These are phyloP conservation scores for Penicillium roqueforti DNA, from an alignment of 495 filamentous ascomycete genomes.

Conservation along the genomic window DNA sequence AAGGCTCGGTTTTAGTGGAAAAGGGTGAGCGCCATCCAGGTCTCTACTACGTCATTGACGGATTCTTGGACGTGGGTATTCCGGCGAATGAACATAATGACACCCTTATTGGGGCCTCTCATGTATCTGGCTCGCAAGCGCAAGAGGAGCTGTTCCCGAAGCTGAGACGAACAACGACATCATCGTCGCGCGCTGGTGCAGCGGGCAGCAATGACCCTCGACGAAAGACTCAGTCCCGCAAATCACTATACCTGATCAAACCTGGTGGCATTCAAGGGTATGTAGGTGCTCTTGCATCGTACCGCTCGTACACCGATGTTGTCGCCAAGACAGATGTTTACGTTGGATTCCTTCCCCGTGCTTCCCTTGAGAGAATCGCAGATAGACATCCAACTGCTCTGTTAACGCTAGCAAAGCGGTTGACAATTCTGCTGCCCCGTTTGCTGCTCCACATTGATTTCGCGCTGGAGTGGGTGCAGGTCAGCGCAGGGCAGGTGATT, in stretches of 20 bases:
- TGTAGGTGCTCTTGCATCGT: constrained; percentile 86
- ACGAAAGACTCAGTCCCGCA: constrained; percentile 51
- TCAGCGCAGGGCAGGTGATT: constrained; percentile 89
- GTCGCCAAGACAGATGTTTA: constrained; percentile 98
- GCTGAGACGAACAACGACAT: constrained; percentile 46
- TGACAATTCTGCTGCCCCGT: constrained; percentile 86
- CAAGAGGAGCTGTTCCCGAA: constrained; percentile 46
- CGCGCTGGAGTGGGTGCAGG: constrained; percentile 95
- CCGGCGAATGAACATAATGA: constrained; percentile 53
- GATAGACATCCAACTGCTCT: constrained; percentile 89
- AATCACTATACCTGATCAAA: constrained; percentile 87
- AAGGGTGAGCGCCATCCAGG: constrained; percentile 95
- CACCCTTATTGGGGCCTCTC: constrained; percentile 37
- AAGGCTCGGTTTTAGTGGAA: constrained; percentile 93
- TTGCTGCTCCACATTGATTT: constrained; percentile 96
- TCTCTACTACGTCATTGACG: constrained; percentile 96
- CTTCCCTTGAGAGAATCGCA: constrained; percentile 84
- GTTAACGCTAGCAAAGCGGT: constrained; percentile 88
- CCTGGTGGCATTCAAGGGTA: constrained; percentile 94
- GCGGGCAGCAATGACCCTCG: constrained; percentile 36
- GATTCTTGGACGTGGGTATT: constrained; percentile 88
- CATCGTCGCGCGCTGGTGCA: constrained; percentile 39
- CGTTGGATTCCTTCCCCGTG: constrained; percentile 86
- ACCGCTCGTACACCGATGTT: constrained; percentile 93
- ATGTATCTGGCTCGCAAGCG: constrained; percentile 25